Evolutionary conservation across 2,329 filamentous ascomycete genomes (phyloP).

Genomic region (Scedosporium boydii): DNA sequence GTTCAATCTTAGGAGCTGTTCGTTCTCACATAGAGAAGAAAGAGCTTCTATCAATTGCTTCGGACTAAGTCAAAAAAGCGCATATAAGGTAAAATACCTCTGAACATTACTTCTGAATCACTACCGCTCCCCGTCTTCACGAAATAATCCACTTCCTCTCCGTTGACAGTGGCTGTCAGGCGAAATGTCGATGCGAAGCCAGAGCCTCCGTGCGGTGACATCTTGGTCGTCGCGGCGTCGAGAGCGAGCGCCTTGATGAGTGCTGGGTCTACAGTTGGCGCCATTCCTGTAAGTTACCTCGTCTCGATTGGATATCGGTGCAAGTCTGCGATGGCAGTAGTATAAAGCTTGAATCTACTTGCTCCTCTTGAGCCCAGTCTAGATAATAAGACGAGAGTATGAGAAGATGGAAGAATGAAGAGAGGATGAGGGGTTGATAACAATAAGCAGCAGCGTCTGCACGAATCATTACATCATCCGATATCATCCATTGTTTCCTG

Average conservation of each 20-base stretch:
- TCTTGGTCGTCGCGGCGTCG: conserved; percentile 40
- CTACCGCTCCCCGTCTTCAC: conserved; percentile 59
- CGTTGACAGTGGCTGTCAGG: conserved; percentile 34
- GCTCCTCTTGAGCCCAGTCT: too few relatives aligned
- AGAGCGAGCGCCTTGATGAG: conserved; percentile 52
- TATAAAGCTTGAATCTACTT: too few relatives aligned
- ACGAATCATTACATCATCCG: conserved; percentile 1
- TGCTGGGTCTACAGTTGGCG: conserved; percentile 48
- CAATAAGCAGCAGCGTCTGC: too few relatives aligned
- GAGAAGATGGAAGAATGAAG: not conserved
- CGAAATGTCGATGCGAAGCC: conserved; percentile 62
- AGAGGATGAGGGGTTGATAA: not conserved
- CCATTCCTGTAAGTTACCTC: conserved; percentile 20
- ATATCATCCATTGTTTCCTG: not conserved
- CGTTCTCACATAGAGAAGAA: too few relatives aligned
- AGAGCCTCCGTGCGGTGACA: conserved; percentile 54
- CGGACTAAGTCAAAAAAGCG: not conserved
- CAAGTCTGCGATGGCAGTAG: too few relatives aligned
- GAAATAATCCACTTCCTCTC: conserved; percentile 50
- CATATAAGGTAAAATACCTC: conserved; percentile 30
- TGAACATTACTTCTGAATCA: conserved; percentile 59
- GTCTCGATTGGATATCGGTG: not conserved
- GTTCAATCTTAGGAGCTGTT: conserved; percentile 14
- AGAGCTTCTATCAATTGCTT: too few relatives aligned
- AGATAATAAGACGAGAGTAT: too few relatives aligned